A percentile compares a stretch with the other conserved stretches of the same genome.
These are phyloP conservation scores for Exserohilum rostratum DNA, from an alignment of 2,329 filamentous ascomycete genomes.

Conservation along the genomic window DNA sequence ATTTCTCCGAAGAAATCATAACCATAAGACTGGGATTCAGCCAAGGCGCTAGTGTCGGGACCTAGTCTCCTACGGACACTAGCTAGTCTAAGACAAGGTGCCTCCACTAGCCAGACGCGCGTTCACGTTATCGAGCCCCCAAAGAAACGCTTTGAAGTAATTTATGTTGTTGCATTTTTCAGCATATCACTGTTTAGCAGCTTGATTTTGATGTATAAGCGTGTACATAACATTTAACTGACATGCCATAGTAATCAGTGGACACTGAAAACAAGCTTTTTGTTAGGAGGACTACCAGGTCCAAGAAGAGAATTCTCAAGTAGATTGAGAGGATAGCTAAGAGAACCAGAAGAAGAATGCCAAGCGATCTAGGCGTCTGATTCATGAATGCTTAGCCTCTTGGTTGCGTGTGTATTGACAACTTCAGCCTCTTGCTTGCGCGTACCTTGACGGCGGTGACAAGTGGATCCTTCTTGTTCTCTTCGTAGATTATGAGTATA, in stretches of 20 bases:
- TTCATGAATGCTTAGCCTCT: background rate
- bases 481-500: background rate
- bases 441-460: background rate
- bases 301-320: no score
- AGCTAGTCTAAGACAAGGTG: no score
- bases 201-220: background rate
- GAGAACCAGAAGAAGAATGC: no score
- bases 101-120: background rate
- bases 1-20: no score
- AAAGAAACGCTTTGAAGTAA: background rate
- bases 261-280: background rate
- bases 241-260: background rate
- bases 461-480: background rate
- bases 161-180: background rate
- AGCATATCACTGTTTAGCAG: background rate
- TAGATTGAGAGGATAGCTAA: no score
- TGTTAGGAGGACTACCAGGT: background rate
- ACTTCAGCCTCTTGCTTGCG: no score
- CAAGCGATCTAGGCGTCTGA: background rate
- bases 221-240: background rate
- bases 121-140: background rate
- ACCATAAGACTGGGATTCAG: no score
- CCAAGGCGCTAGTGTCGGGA: no score
- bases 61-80: no score
- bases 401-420: no score